Percentiles rank a stretch among this genome's conserved stretches.
These are phyloP conservation scores for Penicillium sp. DNA, from an alignment of 2,329 filamentous ascomycete genomes.

Conservation along the genomic window DNA sequence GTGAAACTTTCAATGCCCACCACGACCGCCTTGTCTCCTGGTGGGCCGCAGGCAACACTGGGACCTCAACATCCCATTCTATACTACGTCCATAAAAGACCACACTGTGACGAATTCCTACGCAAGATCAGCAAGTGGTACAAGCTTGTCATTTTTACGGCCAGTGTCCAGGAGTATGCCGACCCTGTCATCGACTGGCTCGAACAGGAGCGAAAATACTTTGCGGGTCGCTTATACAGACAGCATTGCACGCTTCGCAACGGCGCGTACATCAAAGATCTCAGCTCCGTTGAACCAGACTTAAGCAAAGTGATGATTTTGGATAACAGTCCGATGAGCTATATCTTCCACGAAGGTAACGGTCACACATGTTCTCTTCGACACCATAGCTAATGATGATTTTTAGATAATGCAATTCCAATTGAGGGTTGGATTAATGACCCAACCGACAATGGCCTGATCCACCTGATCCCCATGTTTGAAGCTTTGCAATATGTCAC, in stretches of 20 bases:
- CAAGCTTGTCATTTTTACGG: conserved; percentile 94
- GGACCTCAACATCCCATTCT: conserved; percentile 93
- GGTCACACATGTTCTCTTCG: conserved; percentile 1
- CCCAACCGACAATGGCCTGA: conserved; percentile 91
- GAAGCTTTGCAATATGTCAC: conserved; percentile 96
- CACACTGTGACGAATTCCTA: conserved; percentile 94
- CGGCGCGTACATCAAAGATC: conserved; percentile 96
- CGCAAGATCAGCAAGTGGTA: conserved; percentile 97
- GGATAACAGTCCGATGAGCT: conserved; percentile 97
- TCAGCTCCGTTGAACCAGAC: conserved; percentile 94
- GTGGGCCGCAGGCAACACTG: conserved; percentile 64
- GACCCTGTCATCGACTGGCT: conserved; percentile 99
- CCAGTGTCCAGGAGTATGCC: conserved; percentile 96
- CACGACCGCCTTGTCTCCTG: conserved; percentile 38
- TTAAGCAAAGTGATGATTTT: conserved; percentile 98
- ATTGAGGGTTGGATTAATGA: conserved; percentile 99
- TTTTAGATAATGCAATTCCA: conserved; percentile 91
- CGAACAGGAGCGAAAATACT: conserved; percentile 95
- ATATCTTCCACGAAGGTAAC: conserved; percentile 95
- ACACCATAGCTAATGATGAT: conserved; percentile 7
- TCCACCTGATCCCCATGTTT: conserved; percentile 88
- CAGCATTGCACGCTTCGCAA: conserved; percentile 97
- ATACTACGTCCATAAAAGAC: conserved; percentile 98
- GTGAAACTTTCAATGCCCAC: conserved; percentile 67
- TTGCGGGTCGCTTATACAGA: conserved; percentile 88